Evolutionary conservation across 768 basidiomycete species (phyloP), one percentile per base, ranked within the genome.

Genomic region (Pleurotus tuoliensis): DNA sequence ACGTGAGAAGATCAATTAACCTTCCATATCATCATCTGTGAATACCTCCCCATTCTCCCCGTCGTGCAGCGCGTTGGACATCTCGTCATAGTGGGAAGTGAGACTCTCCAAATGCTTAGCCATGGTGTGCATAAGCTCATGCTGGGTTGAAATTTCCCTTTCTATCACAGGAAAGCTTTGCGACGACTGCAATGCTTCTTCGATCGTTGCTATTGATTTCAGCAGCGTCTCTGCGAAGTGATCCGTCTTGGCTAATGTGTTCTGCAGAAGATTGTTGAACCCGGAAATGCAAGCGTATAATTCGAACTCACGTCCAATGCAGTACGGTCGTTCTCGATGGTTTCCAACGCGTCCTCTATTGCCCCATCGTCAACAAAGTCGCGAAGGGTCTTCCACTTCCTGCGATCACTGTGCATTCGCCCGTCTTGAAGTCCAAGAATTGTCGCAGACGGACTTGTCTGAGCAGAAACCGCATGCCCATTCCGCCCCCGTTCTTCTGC

Each of bases 291-390:
- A 27, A 11, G 30, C 1, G 0, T 9, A 34, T 34, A 9, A 34
- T 34, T 34, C 8, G 30, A 34, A 72, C 84, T 55, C 59, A 90
- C 90, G 57, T 93, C 90, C 38, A 93, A 71, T 27, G 75, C 73
- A 59, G 73, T 76, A 47, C 90, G 75, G 55, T 92, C 88, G 55
- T 73, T 78, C 63, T 94, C 92, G 47, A 93, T 82, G 1, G 75
- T 76, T 54, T 93, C 92, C 46, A 88, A 66, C 16, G 84, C 77
- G 59, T 90, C 87, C 53, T 94, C 92, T 38, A 93, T 84, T 5
- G 84, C 87, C 27, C 84, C 78, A 62, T 94, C 92, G 62, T 92
- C 89, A 37, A 92, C 88, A 67, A 94, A 93, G 66, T 93, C 90
- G 34, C 92, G 81, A 34, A 93, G 65, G 0, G 87, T 89, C 76